A percentile compares a stretch with the other conserved stretches of the same genome.
phyloP scores from a whole-genome alignment of 2,329 filamentous ascomycete species.

The Pseudocercospora pini-densiflorae region DNA sequence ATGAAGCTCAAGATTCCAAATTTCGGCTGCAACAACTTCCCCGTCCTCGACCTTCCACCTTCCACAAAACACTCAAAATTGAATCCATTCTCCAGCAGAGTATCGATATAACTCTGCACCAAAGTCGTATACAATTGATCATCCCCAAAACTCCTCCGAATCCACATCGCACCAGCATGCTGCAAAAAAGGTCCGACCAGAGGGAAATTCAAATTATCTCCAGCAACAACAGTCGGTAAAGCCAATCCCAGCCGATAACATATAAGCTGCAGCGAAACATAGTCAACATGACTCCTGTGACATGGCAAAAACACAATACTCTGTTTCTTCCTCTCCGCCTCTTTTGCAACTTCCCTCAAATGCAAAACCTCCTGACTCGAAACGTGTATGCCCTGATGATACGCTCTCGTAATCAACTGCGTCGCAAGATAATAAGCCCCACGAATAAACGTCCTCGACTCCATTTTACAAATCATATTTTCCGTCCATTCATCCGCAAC shows the following conservation, averaged over 20 bases:
- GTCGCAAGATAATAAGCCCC: slow-evolving; percentile 88
- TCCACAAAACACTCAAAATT: slow-evolving; percentile 99
- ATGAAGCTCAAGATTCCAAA: slow-evolving; percentile 94
- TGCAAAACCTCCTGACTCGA: slow-evolving; percentile 91
- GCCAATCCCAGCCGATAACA: slow-evolving; percentile 92
- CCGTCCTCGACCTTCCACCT: slow-evolving; percentile 88
- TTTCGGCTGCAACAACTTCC: slow-evolving; percentile 91
- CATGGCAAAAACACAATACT: slow-evolving; percentile 96
- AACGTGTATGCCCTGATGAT: slow-evolving; percentile 95
- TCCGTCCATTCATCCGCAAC: slow-evolving; percentile 87
- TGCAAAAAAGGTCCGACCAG: slow-evolving; percentile 88
- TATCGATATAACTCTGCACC: slow-evolving; percentile 97
- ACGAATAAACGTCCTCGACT: slow-evolving; percentile 89
- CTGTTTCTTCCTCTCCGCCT: slow-evolving; percentile 84
- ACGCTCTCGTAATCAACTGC: slow-evolving; percentile 87
- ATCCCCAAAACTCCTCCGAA: slow-evolving; percentile 87
- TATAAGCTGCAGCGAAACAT: slow-evolving; percentile 91
- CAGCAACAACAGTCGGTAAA: slow-evolving; percentile 88
- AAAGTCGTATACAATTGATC: slow-evolving; percentile 88
- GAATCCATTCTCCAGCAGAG: slow-evolving; percentile 83
- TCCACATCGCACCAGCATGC: slow-evolving; percentile 96
- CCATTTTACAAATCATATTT: slow-evolving; percentile 99
- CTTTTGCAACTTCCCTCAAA: slow-evolving; percentile 77
- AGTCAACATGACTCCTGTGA: slow-evolving; percentile 94
- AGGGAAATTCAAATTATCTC: slow-evolving; percentile 95